phyloP scores from a whole-genome alignment of 2,329 filamentous ascomycete species.

The Trichoderma guizhouense region DNA sequence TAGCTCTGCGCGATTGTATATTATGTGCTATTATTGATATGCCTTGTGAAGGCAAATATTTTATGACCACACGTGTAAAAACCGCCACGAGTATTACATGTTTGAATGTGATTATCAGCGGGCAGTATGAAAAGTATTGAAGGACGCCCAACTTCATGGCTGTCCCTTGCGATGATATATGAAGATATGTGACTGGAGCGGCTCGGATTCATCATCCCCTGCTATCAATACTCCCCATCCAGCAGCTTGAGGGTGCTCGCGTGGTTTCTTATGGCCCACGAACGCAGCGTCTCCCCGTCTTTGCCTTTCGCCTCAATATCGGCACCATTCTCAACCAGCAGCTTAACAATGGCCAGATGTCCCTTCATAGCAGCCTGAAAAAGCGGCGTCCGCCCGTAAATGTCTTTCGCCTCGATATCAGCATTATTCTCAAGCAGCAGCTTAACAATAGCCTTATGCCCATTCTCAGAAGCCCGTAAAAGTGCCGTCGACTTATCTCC shows the following conservation, averaged over 20 bases:
- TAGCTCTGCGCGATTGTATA: slow-evolving; percentile 30
- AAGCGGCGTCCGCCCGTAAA: not conserved
- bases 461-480: no score
- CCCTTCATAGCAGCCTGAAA: rapidly evolving
- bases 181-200: not conserved
- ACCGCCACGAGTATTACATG: not conserved
- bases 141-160: not conserved
- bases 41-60: not conserved
- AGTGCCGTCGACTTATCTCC: no score
- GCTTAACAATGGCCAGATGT: not conserved
- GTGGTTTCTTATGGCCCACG: not conserved
- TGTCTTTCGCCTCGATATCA: not conserved
- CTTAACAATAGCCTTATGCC: not conserved
- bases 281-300: rapidly evolving
- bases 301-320: not conserved
- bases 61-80: not conserved
- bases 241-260: rapidly evolving
- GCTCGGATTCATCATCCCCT: not conserved
- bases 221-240: not conserved
- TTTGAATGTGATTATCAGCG: not conserved
- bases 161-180: not conserved
- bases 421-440: not conserved
- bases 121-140: not conserved
- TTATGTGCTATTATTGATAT: slow-evolving; percentile 34
- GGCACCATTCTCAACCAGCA: not conserved